Base-by-base conservation (phyloP, 2,329 filamentous ascomycete genomes). In the Hymenoscyphus occultus region DNA sequence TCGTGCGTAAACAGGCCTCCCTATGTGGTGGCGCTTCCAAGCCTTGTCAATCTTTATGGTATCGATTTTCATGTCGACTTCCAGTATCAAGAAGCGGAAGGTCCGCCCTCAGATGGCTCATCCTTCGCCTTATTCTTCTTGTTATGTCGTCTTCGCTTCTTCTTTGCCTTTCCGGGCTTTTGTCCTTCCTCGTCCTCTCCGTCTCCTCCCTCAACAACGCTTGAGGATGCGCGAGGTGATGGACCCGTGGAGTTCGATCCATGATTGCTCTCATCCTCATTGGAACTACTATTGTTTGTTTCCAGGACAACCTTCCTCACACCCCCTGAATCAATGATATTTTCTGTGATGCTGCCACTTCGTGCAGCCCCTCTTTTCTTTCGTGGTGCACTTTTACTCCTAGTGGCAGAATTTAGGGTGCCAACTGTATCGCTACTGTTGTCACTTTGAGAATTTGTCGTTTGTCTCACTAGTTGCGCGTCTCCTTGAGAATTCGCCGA, bases 291-390 rank as follows among this genome's bases (percentile, higher is more conserved):
- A 32, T 83, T 89, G 32, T 83, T 89, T 2, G 87, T 87, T 73
- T 92, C 88, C 32, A 94, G 80, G 0, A 94, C 85, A 56, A 92
- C 85, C 77, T 94, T 94, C 68, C 86, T 86, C 61, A 93, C 83
- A 2, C 91, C 91, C 63, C 88, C 86, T 1, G 88, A 81, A 72
- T 93, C 89, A 64, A 93, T 80, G n/a, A 91, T 80, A 67, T 90
- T 91, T 76, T 93, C 90, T 0, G 90, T 92, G 71, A 93, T 92
- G 74, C 88, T 91, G 35, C 91, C 90, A 70, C 88, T 91, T 64
- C 90, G 83, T 5, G 88, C 87, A 4, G 82, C 80, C 9, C 83
- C 80, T 40, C 79, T 79, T 60, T 77, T 77, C 19, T 75, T 72
- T 48, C 78, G 78, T 35, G 69, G 40, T 31, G 22, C 56, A 31